Base-by-base conservation (phyloP, 306 rosid genomes). In the Argentina anserina region DNA sequence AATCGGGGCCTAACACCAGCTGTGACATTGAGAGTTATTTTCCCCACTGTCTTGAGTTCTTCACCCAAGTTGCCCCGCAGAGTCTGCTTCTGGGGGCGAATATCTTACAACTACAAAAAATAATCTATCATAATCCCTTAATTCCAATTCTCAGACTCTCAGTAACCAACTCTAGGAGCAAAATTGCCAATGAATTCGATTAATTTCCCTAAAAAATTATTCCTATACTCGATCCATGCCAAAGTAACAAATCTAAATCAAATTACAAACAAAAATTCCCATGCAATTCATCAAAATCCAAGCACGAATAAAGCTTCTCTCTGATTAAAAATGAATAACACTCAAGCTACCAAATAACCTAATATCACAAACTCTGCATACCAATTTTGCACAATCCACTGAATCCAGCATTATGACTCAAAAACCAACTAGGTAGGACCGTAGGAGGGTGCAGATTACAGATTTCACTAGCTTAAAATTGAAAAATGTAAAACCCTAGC, bases 21-120 rank as follows among this genome's bases (percentile, higher is more conserved):
- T 39, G 69, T 64, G 69, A 64, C 47, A 64, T 12, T 36, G 67
- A 62, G 67, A 37, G 47, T 63, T 39, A 63, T 37, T n/a, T n/a
- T 63, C 29, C 46, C 68, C 13, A 63, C 5, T 6, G 29, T 0
- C 42, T 63, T 23, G 8, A 1, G 33, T 25, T 37, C 31, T 37
- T 37, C 26, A 29, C 46, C 69, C 47, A 64, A 64, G 69, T 21
- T n/a, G 2, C 45, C 18, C 3, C 3, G 3, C 12, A 18, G 0
- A 63, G 68, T 36, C 28, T 37, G 18, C 10, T 20, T 6, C 7
- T 17, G 3, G 20, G 26, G 69, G 28, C 7, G 33, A 64, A 64
- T 12, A 21, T 64, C 69, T 12, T 20, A n/a, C 69, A n/a, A n/a
- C n/a, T n/a, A n/a, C n/a, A n/a, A n/a, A n/a, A n/a, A n/a, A n/a